Base-by-base conservation (phyloP, 2,329 filamentous ascomycete genomes). In the Clonostachys byssicola region DNA sequence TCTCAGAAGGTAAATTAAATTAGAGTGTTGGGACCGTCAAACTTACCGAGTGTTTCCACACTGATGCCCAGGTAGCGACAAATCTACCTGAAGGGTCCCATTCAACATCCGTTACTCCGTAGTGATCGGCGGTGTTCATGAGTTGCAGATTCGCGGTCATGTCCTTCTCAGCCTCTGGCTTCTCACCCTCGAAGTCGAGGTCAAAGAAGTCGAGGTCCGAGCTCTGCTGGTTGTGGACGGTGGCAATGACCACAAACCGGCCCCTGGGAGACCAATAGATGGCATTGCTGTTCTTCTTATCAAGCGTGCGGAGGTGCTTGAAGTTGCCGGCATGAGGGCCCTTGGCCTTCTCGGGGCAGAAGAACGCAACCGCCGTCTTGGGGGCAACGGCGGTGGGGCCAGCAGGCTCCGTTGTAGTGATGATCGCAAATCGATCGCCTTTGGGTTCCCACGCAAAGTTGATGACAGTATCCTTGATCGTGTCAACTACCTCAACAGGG, bases 371-470 rank as follows among this genome's bases (percentile, higher is more conserved):
- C 0, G 91, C 80, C 1, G 94, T 97, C 80, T 99, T 99, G 53
- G 94, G 92, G 6, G 88, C 81, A 8, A 95, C 91, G 12, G 89
- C 91, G 12, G 88, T 85, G 40, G 85, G 83, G 38, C 84, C 83
- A 39, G 85, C 77, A 4, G 88, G 83, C 72, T 99, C 94, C 12
- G 90, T 88, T 16, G 89, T 94, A 35, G 92, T 96, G 72, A 99
- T 99, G 63, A 96, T 86, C 55, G 96, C 91, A 66, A 99, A 99
- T 38, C 94, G 86, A 67, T 95, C 92, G 52, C 94, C 94, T 75
- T 96, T 96, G 53, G 94, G 94, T 65, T 99, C 94, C 94, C 94
- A 99, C 10, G 94, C 91, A 64, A 99, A 99, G 77, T 99, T 99
- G 74, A 99, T 95, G 58, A 99, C 94, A 1, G 92, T 96, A 62